Evolutionary conservation across 139 green algal species (phyloP).

Genomic region (Chlorella sp.): DNA sequence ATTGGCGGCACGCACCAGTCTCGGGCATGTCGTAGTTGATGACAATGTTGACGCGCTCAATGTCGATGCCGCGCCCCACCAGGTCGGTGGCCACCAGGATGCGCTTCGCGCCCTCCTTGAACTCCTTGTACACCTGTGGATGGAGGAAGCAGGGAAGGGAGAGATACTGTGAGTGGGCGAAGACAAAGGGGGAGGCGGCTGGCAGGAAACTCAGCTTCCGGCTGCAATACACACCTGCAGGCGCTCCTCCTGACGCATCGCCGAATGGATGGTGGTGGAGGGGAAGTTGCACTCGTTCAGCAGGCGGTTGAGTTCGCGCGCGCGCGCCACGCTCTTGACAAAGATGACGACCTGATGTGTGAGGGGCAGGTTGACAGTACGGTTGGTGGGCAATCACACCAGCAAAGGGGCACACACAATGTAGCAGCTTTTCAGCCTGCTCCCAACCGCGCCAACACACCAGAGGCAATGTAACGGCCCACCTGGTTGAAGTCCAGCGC

Average conservation of each 20-base stretch:
- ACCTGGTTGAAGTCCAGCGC: constrained; percentile 99
- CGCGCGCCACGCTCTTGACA: constrained; percentile 86
- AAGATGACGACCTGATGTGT: constrained; percentile 91
- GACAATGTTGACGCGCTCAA: constrained; percentile 99
- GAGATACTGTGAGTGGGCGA: too few species aligned
- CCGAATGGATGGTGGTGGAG: constrained; percentile 91
- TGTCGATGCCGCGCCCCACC: constrained; percentile 97
- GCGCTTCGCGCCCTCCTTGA: constrained; percentile 95
- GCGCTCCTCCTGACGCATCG: constrained; percentile 92
- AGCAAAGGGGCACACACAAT: neutral
- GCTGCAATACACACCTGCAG: constrained; percentile 51
- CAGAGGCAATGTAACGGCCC: too few species aligned
- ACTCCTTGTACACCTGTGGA: constrained; percentile 88
- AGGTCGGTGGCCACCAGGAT: constrained; percentile 99
- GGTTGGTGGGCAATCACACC: too few species aligned
- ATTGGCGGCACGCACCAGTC: constrained; percentile 48
- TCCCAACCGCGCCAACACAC: too few species aligned
- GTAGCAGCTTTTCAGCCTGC: neutral
- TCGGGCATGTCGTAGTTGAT: constrained; percentile 99
- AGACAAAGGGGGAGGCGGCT: too few species aligned
- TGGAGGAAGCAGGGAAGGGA: neutral
- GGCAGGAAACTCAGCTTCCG: too few species aligned
- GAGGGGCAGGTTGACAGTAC: too few species aligned
- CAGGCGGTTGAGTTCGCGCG: constrained; percentile 92
- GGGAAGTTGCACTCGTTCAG: constrained; percentile 99